These are phyloP conservation scores for Oryza rufipogon DNA, from an alignment of 176 grass and related monocot species.

Conservation along the genomic window DNA sequence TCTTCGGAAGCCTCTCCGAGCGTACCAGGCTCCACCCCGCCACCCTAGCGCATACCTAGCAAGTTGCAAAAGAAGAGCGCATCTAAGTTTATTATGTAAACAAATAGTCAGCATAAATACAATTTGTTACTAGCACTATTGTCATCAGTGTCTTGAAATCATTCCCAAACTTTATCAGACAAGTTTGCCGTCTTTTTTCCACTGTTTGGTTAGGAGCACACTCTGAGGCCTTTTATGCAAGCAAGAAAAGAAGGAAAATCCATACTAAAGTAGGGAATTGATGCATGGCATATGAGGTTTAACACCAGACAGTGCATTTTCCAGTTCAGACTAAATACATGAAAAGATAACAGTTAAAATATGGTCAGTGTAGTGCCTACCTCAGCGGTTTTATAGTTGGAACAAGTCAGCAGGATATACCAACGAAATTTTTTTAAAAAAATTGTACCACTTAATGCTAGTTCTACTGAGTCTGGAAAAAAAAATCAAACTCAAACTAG, in stretches of 20 bases:
- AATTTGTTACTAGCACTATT: not conserved
- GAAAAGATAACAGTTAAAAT: not conserved
- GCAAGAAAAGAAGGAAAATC: not conserved
- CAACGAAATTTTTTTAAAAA: not conserved
- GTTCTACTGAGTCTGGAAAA: not conserved
- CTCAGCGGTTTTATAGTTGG: not conserved
- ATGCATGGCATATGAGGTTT: not conserved
- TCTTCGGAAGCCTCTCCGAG: conserved; percentile 55
- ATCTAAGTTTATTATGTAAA: not conserved
- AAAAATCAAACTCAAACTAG: conserved; percentile 12
- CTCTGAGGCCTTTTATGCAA: not conserved
- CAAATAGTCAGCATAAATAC: too few relatives aligned
- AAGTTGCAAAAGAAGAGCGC: not conserved
- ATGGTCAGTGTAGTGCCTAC: not conserved
- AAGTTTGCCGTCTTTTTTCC: not conserved
- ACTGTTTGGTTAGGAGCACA: not conserved
- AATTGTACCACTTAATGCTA: not conserved
- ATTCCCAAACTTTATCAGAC: not conserved
- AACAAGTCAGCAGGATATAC: not conserved
- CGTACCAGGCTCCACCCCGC: conserved; percentile 82
- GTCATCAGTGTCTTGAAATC: not conserved
- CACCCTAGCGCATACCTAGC: conserved; percentile 79
- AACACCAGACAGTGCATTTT: not conserved
- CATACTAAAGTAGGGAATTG: not conserved
- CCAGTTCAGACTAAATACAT: not conserved